Conservation (phyloP, 257 asterid genomes). For the Solanum sejunctum region DNA sequence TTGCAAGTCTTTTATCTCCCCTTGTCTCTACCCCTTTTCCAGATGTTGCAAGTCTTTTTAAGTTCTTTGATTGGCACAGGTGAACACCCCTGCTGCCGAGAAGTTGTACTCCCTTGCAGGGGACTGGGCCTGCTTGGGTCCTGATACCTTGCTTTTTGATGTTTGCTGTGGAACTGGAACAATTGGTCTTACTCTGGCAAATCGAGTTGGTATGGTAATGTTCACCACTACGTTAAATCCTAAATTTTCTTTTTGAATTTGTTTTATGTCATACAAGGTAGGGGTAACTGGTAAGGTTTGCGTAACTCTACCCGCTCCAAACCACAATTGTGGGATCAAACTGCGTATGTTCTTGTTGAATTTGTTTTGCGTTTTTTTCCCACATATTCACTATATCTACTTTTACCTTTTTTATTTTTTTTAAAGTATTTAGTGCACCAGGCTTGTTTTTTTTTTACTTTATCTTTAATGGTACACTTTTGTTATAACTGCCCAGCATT, state of each 20-base stretch:
- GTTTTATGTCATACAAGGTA: neutral
- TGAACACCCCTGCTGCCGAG: constrained; percentile 95
- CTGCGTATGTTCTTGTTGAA: neutral
- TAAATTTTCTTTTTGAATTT: neutral
- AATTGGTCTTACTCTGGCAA: constrained; percentile 83
- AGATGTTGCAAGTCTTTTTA: neutral
- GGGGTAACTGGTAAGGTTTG: neutral
- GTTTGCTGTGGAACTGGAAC: constrained; percentile 99
- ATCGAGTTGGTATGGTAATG: constrained; percentile 99
- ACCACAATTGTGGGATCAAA: neutral
- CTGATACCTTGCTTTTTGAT: constrained; percentile 88
- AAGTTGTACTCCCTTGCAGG: constrained; percentile 91
- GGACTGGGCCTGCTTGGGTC: constrained; percentile 92
- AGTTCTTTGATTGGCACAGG: constrained; percentile 38
- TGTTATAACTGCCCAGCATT: neutral
- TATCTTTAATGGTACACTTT: neutral
- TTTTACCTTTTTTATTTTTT: neutral
- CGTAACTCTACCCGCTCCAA: neutral
- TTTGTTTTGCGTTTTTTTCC: neutral
- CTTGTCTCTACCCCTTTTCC: neutral
- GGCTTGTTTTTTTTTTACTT: neutral
- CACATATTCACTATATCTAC: neutral
- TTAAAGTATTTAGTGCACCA: no score
- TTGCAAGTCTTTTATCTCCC: neutral
- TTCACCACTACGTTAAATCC: constrained; percentile 15